phyloP scores from a whole-genome alignment of 1,139 yeast species.

The Pneumocystis jirovecii region DNA sequence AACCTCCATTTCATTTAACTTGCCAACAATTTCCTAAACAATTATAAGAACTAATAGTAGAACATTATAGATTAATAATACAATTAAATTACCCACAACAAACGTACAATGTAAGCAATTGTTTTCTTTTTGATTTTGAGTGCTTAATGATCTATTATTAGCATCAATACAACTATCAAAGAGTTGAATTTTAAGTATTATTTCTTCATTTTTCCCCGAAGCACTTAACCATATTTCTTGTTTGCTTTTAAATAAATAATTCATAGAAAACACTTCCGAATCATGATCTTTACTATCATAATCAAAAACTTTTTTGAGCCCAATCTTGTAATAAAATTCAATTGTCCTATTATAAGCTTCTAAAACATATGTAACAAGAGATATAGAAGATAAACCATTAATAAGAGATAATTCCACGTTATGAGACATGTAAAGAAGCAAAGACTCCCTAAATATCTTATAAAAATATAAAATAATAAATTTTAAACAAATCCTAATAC shows the following conservation, averaged over 20 bases:
- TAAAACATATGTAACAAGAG: not conserved
- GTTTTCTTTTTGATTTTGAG: not conserved
- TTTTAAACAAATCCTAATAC: not conserved
- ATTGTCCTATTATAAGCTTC: conserved; percentile 13
- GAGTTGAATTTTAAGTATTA: conserved; percentile 24
- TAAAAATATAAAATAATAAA: not conserved
- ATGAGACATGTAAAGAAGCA: not conserved
- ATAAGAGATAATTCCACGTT: not conserved
- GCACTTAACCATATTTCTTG: conserved; percentile 44
- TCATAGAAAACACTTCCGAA: conserved; percentile 18
- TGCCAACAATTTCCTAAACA: conserved; percentile 24
- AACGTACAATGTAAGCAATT: conserved; percentile 10
- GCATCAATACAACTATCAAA: conserved; percentile 1
- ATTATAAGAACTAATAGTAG: conserved; percentile 8
- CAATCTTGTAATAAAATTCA: conserved; percentile 14
- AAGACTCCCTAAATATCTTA: not conserved
- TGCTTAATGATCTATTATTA: not conserved
- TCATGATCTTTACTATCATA: conserved; percentile 17
- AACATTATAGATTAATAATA: conserved; percentile 8
- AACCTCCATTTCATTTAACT: conserved; percentile 17
- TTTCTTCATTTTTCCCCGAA: conserved; percentile 26
- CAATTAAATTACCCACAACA: conserved; percentile 13
- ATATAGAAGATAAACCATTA: not conserved
- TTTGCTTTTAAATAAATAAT: conserved; percentile 19
- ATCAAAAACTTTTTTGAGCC: conserved; percentile 18